Evolutionary conservation across 2,329 filamentous ascomycete species (phyloP), one percentile per base, ranked within the genome.

Genomic region (Fusarium concolor): DNA sequence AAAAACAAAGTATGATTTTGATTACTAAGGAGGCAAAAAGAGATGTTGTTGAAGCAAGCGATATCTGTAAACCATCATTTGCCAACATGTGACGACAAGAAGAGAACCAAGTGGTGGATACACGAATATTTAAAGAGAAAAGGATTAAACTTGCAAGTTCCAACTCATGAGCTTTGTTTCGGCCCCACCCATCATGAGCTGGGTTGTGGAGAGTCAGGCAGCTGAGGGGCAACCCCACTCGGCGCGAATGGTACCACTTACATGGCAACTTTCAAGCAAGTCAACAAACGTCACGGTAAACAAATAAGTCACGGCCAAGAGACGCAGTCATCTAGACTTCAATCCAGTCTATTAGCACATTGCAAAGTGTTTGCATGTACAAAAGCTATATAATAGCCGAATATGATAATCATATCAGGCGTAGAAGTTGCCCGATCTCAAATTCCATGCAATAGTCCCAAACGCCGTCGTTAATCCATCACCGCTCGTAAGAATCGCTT

Each of bases 381-480:
- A 54, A 64, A 56, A 61, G 59, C 69, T 73, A 73, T 54, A 47
- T 71, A 68, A 52, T n/a, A 62, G 45, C 56, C 39, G 61, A 47
- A 64, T 59, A 64, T 67, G 50, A 57, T 63, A 57, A 54, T 71
- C 52, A 56, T 65, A 39, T 39, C 60, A 74, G 59, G 61, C 52
- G 39, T 31, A 37, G 38, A 59, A 46, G 43, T 57, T 65, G 67
- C 67, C 67, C 39, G 43, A 56, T 44, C 37, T 62, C 63, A 50
- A 70, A 66, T 64, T 39, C 57, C 56, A 65, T 70, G 44, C 55
- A 38, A 56, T 47, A 47, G 50, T 69, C 62, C 74, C 70, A 49
- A 76, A 75, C 75, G 70, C 76, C 85, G 90, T 92, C 72, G 91
- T 89, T 43, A 71, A 92, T 91, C 62, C 63, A 56, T 57, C 49